Base-by-base conservation (phyloP, 179 eudicot species). In the Drosera spatulata region DNA sequence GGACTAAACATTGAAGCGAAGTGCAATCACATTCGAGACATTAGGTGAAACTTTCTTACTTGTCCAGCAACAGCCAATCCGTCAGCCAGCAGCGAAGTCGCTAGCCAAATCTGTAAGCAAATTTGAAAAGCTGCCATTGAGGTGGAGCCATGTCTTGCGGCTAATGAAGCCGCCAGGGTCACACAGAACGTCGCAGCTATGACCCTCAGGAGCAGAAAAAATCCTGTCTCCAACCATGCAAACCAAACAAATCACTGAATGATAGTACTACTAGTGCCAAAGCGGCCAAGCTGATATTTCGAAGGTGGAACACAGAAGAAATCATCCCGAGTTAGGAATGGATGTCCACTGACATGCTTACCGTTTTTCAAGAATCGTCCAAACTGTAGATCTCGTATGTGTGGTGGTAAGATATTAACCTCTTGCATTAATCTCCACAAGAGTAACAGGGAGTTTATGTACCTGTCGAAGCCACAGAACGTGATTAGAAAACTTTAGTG, bases 41-140 rank as follows among this genome's bases (percentile, higher is more conserved):
- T 22, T 22, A 22, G 33, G 33, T 22, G 33, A 22, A 0, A 22
- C 33, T 22, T 22, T 22, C 33, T 50, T 75, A 94, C 99, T 95
- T 94, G 99, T 62, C 87, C 99, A 71, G 97, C 97, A 56, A 94
- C 95, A 15, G 99, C 99, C 69, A 94, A 80, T 13, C 97, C 99
- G 73, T 94, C 99, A 57, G 99, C 96, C 58, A 94, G 80, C 61
- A 94, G 96, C 1, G 97, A 94, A 10, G 99, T 85, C 4, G 97
- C 75, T 78, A 91, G 59, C 99, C 99, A 94, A 45, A 94, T 85
- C 68, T 94, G 99, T 65, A 94, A 72, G 70, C 99, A 90, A 43
- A 94, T 76, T 63, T 94, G 99, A 58, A 94, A 94, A 10, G 96
- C 97, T 53, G 99, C 99, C 99, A 94, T 94, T 8, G 79, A 71